Evolutionary conservation across 495 filamentous ascomycete genomes (phyloP), one percentile per base, ranked within the genome.

Genomic region (Cetradonia linearis): DNA sequence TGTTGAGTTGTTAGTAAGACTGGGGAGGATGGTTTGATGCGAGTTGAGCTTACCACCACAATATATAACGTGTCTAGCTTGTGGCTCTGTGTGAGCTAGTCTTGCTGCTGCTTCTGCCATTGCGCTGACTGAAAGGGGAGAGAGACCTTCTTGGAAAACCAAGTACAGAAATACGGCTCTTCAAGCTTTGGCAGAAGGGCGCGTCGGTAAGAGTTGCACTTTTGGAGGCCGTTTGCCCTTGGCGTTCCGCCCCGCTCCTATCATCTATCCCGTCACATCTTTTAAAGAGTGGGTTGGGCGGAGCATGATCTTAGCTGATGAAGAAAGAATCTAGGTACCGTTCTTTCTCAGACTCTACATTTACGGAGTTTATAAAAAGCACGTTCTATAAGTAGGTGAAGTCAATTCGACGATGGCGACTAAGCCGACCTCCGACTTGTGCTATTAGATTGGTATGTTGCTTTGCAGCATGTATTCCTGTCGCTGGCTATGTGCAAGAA

Each of bases 41-140:
- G 47, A 38, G 56, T 62, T 48, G 56, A 59, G 67, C 80, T 73
- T 75, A 89, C 88, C 84, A 74, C 86, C 89, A 71, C 89, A 95
- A 69, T 95, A 95, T 58, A 86, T 69, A 61, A 93, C 76, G 57
- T 84, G 75, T 67, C 81, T 75, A 20, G 84, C 80, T 70, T 86
- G 85, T 25, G 80, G 77, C 70, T 86, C 84, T 36, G 65, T 68
- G 31, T 68, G 62, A 14, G 66, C 68, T 37, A 75, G 64, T 31
- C 62, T 69, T 36, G 68, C 50, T 44, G 65, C 66, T 30, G 71
- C 67, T 60, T 78, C 77, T 46, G 77, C 54, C 59, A 62, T 62
- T 46, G 52, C 47, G 37, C 18, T 31, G 33, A 20, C 10, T 36
- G 50, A 30, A 54, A 0, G 30, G 16, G 18, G 18, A 6, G 42